These are phyloP conservation scores for Thuja plicata DNA, from an alignment of 83 land plant species.

Conservation along the genomic window DNA sequence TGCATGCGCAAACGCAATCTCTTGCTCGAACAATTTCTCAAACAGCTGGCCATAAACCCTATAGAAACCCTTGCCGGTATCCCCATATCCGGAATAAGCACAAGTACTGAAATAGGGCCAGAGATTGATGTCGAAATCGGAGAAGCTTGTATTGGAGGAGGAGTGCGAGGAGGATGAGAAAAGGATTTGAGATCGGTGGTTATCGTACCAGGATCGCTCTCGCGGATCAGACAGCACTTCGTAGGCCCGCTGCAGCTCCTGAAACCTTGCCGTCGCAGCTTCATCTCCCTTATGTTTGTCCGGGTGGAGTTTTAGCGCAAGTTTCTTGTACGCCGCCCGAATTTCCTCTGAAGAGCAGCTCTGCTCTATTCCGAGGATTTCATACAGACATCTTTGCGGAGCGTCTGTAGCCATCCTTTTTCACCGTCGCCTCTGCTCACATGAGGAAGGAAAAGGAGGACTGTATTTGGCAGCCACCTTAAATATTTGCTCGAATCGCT, in stretches of 20 bases:
- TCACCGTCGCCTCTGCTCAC: conserved; percentile 10
- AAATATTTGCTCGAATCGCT: too few relatives aligned
- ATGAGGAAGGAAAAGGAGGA: not conserved
- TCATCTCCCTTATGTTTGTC: conserved; percentile 68
- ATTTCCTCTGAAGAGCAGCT: conserved; percentile 67
- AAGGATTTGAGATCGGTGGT: conserved; percentile 89
- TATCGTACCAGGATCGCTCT: conserved; percentile 93
- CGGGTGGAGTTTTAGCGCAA: conserved; percentile 93
- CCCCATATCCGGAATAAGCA: conserved; percentile 72
- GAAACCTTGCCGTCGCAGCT: conserved; percentile 82
- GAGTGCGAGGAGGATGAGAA: conserved; percentile 37
- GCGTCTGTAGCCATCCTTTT: conserved; percentile 11
- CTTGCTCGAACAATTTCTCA: conserved; percentile 56
- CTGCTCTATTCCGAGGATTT: conserved; percentile 67
- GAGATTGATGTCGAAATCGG: conserved; percentile 52
- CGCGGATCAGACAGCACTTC: conserved; percentile 86
- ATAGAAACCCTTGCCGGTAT: conserved; percentile 72
- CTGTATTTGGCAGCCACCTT: too few relatives aligned
- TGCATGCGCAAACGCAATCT: conserved; percentile 47
- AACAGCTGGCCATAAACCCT: conserved; percentile 85
- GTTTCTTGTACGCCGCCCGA: conserved; percentile 77
- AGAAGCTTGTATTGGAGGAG: conserved; percentile 19
- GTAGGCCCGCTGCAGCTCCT: conserved; percentile 83
- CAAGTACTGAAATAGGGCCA: conserved; percentile 77
- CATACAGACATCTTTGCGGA: conserved; percentile 73